Percentiles rank a stretch among this genome's conserved stretches.
Evolutionary conservation across 1,139 yeast species (phyloP).

Genomic region (Yamadazyma triangularis): DNA sequence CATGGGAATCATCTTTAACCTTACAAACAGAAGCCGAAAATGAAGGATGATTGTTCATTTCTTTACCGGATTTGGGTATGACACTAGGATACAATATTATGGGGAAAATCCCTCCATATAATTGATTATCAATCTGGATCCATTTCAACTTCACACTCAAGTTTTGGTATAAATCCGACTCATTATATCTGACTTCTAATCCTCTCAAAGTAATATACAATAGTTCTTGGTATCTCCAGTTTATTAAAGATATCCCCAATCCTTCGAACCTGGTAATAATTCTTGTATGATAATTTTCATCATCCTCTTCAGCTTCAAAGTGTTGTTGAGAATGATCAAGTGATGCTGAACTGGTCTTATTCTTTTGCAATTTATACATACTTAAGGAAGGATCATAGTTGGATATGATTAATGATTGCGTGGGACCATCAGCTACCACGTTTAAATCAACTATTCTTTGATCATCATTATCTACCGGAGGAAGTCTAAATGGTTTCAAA

Average conservation of each 20-base stretch:
- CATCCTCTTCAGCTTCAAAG: slow-evolving; percentile 64
- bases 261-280: slow-evolving; percentile 75
- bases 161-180: slow-evolving; percentile 80
- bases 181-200: slow-evolving; percentile 73
- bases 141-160: slow-evolving; percentile 80
- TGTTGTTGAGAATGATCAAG: slow-evolving; percentile 33
- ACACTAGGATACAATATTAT: slow-evolving; percentile 89
- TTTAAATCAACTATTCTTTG: slow-evolving; percentile 72
- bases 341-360: slow-evolving; percentile 20
- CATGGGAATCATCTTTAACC: slow-evolving; percentile 86
- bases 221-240: slow-evolving; percentile 66
- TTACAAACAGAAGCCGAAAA: slow-evolving; percentile 80
- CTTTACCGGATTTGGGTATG: slow-evolving; percentile 79
- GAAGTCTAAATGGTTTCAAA: slow-evolving; percentile 77
- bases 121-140: slow-evolving; percentile 91
- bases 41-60: slow-evolving; percentile 86
- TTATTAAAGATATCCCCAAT: slow-evolving; percentile 80
- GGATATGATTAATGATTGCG: slow-evolving; percentile 80
- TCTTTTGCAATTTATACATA: slow-evolving; percentile 56
- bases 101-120: slow-evolving; percentile 86
- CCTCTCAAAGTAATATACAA: slow-evolving; percentile 81
- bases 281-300: slow-evolving; percentile 62
- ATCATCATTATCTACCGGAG: slow-evolving; percentile 40
- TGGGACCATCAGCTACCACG: slow-evolving; percentile 95
- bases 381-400: slow-evolving; percentile 77